Evolutionary conservation across 1,284 basidiomycete genomes (phyloP), one percentile per base, ranked within the genome.

Genomic region (Coniferiporia sulphurascens): DNA sequence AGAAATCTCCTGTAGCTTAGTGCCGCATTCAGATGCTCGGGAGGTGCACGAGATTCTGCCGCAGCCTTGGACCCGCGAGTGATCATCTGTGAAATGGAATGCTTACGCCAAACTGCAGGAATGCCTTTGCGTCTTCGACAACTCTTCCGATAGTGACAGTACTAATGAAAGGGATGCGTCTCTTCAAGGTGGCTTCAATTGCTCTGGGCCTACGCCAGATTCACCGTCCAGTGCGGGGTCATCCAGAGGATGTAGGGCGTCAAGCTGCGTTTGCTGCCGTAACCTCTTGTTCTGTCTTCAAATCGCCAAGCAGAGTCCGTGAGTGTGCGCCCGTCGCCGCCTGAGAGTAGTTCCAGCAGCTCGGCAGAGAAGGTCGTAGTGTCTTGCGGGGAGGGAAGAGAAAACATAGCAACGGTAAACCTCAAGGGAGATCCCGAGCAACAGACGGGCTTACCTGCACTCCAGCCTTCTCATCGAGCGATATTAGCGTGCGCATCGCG

Each of bases 391-490:
- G n/a, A n/a, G 52, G 35, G 22, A 21, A 51, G 36, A 17, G 38
- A 27, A 51, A 36, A 41, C 43, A 35, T 41, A 15, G 15, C 38
- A 15, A 41, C 38, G 3, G 9, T 8, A 41, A 38, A 27, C 27
- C 27, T 5, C 27, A 27, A 27, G 27, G 27, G 27, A 27, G 5
- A 5, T 27, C 27, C 27, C 27, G 38, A 41, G 38, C 38, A 41
- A 8, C 38, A 56, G 19, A 65, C 27, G 51, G 46, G 69, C 80
- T 68, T 62, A 89, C 90, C 73, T 78, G 71, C 65, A 83, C 82
- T 38, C 82, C 87, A 9, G 76, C 78, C 67, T 81, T 78, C 70
- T 90, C 89, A 69, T 93, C 90, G 12, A 93, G 75, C 27, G 80
- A 83, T 45, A 72, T 68, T 65, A 90, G 90, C 10, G 90, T 93